Percentiles rank a stretch among this genome's conserved stretches.
Conservation (phyloP, 495 filamentous ascomycete genomes). For the Barbatosphaeria neglecta region DNA sequence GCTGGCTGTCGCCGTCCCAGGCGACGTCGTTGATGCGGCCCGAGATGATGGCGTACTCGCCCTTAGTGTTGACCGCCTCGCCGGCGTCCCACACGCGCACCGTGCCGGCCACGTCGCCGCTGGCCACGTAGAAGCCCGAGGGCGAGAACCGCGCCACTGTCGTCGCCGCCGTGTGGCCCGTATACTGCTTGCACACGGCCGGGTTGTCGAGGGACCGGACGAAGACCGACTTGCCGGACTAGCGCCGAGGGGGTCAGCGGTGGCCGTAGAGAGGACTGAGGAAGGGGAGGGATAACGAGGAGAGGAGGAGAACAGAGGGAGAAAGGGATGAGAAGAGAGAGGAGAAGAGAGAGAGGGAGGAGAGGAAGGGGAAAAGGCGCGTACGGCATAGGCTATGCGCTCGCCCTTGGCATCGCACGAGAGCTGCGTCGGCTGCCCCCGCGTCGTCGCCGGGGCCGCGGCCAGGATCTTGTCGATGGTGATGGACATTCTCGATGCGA, state of each 20-base stretch:
- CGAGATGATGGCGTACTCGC: conserved; percentile 89
- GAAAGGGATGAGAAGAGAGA: too few species aligned
- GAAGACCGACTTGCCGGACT: conserved; percentile 96
- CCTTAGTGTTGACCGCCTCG: conserved; percentile 55
- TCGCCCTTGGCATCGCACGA: conserved; percentile 86
- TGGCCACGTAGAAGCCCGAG: conserved; percentile 91
- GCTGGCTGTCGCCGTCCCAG: conserved; percentile 95
- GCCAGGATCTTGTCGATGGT: conserved; percentile 43
- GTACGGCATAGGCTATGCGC: conserved; percentile 85
- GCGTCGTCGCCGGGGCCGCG: conserved; percentile 61
- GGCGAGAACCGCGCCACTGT: conserved; percentile 93
- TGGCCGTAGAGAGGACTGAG: too few species aligned
- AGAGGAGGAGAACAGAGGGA: too few species aligned
- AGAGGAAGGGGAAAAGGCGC: too few species aligned
- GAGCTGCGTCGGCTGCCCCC: conserved; percentile 82
- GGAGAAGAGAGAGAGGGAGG: too few species aligned
- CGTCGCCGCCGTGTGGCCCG: conserved; percentile 71
- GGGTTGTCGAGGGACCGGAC: conserved; percentile 87
- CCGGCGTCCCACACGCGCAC: conserved; percentile 82
- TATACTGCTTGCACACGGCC: conserved; percentile 72
- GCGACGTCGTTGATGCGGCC: conserved; percentile 92
- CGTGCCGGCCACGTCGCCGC: conserved; percentile 71
- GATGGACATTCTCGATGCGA: conserved; percentile 31
- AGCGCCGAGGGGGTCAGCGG: too few species aligned
- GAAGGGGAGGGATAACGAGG: too few species aligned